These are phyloP conservation scores for Postia placenta DNA, from an alignment of 768 basidiomycete genomes.

Conservation along the genomic window DNA sequence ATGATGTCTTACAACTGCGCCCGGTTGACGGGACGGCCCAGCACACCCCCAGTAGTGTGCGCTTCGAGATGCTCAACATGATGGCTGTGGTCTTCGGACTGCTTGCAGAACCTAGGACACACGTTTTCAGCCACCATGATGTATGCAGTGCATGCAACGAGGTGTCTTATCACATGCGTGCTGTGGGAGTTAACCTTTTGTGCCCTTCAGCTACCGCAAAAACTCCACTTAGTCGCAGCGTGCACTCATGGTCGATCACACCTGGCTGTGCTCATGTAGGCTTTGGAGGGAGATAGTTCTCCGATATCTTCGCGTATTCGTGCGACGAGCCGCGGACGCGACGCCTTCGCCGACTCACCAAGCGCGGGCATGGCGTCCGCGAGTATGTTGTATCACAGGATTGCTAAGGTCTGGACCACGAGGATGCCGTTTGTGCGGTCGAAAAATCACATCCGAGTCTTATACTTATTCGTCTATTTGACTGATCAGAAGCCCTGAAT, in stretches of 20 bases:
- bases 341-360: too few relatives aligned
- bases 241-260: background rate
- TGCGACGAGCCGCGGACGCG: background rate
- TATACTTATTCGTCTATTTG: too few relatives aligned
- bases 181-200: background rate
- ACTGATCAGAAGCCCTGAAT: too few relatives aligned
- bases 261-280: background rate
- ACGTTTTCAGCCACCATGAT: background rate
- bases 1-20: background rate
- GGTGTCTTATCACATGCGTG: background rate
- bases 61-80: too few relatives aligned
- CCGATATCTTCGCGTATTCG: background rate
- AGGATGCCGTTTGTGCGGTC: too few relatives aligned
- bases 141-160: background rate
- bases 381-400: too few relatives aligned
- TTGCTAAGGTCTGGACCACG: too few relatives aligned
- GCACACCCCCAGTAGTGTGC: background rate
- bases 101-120: too few relatives aligned
- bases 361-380: too few relatives aligned
- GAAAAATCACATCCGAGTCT: too few relatives aligned
- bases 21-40: background rate
- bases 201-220: background rate
- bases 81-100: background rate
- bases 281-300: background rate
- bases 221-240: background rate